Conservation (phyloP, 1,139 yeast genomes). For the Hansenula lynferdii region DNA sequence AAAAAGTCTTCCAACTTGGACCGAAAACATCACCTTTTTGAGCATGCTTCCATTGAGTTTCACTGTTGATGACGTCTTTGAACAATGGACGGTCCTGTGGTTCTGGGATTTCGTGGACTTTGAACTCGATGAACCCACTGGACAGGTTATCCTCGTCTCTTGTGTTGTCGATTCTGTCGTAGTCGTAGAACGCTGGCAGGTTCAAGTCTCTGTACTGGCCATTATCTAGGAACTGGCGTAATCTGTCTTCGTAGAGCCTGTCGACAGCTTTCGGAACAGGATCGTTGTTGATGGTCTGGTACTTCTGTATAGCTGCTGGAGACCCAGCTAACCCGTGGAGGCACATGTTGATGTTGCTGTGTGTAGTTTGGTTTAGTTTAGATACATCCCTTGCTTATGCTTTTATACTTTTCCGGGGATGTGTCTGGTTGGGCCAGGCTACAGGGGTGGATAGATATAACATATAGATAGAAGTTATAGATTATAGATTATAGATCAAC, state of each 20-base stretch:
- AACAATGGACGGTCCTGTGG: constrained; percentile 62
- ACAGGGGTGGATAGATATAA: too few species aligned
- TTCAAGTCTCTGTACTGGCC: constrained; percentile 64
- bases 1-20: constrained; percentile 95
- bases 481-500: too few species aligned
- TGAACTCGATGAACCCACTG: constrained; percentile 30
- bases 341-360: too few species aligned
- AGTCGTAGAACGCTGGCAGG: constrained; percentile 78
- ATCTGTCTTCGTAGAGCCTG: constrained; percentile 67
- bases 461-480: too few species aligned
- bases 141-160: constrained; percentile 20
- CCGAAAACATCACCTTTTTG: constrained; percentile 77
- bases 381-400: too few species aligned
- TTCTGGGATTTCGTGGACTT: constrained; percentile 28
- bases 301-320: too few species aligned
- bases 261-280: constrained; percentile 86
- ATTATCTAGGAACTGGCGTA: constrained; percentile 72
- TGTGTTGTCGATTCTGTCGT: constrained; percentile 42
- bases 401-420: too few species aligned
- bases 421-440: too few species aligned
- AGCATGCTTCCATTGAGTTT: constrained; percentile 41
- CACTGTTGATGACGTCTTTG: constrained; percentile 50
- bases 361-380: too few species aligned
- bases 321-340: constrained; percentile 11
- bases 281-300: constrained; percentile 39